These are phyloP conservation scores for Kwoniella mangroviensis DNA, from an alignment of 768 basidiomycete species.

Conservation along the genomic window DNA sequence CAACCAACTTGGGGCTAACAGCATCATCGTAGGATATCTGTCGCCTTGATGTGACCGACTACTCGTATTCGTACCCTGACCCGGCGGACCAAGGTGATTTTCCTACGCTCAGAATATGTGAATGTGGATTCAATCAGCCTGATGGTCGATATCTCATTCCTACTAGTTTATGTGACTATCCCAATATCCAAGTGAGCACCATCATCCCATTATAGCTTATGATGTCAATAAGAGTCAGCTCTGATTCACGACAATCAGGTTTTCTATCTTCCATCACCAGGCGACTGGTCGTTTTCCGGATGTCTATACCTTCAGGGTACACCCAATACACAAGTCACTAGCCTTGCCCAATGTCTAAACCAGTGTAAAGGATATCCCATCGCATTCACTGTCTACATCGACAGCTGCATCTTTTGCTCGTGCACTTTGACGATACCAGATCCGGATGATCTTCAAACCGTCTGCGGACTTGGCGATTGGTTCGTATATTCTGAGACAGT, in stretches of 20 bases:
- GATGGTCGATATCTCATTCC: background rate
- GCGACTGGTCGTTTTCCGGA: slow-evolving; percentile 10
- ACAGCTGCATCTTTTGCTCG: background rate
- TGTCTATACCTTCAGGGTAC: background rate
- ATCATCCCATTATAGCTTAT: background rate
- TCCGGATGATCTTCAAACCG: slow-evolving; percentile 10
- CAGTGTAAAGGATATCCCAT: slow-evolving; percentile 1
- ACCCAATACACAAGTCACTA: background rate
- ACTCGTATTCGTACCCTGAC: slow-evolving; percentile 7
- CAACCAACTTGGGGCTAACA: background rate
- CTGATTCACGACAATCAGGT: background rate
- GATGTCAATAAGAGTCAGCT: background rate
- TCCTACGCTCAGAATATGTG: slow-evolving; percentile 4
- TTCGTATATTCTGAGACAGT: slow-evolving; percentile 3
- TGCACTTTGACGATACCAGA: background rate
- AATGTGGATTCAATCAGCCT: slow-evolving; percentile 2
- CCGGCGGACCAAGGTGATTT: slow-evolving; percentile 3
- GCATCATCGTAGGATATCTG: background rate
- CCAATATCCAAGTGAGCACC: background rate
- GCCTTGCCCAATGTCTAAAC: slow-evolving; percentile 4
- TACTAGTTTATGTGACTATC: slow-evolving; percentile 8
- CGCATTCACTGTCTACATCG: slow-evolving; percentile 4
- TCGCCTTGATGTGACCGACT: background rate
- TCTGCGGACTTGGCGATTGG: slow-evolving; percentile 14
- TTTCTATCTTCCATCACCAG: slow-evolving; percentile 1